Evolutionary conservation across 176 grass and related monocot species (phyloP).

Genomic region (Triticum dicoccoides): DNA sequence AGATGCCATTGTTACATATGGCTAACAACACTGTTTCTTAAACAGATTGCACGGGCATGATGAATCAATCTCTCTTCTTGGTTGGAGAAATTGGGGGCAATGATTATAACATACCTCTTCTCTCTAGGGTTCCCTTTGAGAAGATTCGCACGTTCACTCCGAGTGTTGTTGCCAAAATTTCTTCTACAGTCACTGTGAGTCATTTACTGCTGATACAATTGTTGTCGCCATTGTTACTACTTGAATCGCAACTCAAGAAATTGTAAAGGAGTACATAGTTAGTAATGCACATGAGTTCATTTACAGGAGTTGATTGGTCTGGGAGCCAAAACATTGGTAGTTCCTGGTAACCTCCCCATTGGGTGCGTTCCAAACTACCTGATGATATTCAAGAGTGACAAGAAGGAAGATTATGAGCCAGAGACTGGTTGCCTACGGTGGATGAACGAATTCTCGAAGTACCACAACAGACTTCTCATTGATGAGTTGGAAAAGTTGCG

Average conservation of each 20-base stretch:
- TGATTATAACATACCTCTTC: constrained; percentile 80
- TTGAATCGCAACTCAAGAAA: not conserved
- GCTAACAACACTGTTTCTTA: constrained; percentile 2
- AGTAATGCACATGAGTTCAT: constrained; percentile 6
- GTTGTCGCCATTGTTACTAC: not conserved
- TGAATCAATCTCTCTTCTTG: constrained; percentile 63
- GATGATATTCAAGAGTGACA: constrained; percentile 52
- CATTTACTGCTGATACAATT: not conserved
- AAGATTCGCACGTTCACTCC: constrained; percentile 73
- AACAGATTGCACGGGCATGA: constrained; percentile 33
- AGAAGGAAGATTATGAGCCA: constrained; percentile 68
- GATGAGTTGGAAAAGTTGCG: constrained; percentile 55
- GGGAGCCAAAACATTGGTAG: constrained; percentile 72
- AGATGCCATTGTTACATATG: not conserved
- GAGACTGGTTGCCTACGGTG: constrained; percentile 76
- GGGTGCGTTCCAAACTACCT: constrained; percentile 72
- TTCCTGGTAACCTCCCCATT: constrained; percentile 88
- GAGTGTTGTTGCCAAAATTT: constrained; percentile 54
- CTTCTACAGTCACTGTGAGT: constrained; percentile 65
- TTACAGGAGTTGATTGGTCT: constrained; percentile 69
- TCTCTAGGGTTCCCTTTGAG: constrained; percentile 28
- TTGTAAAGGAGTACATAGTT: not conserved
- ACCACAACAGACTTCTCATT: constrained; percentile 66
- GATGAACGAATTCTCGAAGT: constrained; percentile 74
- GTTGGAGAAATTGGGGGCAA: constrained; percentile 95